These are phyloP conservation scores for Colletotrichum lupini DNA, from an alignment of 2,329 filamentous ascomycete genomes.

Conservation along the genomic window DNA sequence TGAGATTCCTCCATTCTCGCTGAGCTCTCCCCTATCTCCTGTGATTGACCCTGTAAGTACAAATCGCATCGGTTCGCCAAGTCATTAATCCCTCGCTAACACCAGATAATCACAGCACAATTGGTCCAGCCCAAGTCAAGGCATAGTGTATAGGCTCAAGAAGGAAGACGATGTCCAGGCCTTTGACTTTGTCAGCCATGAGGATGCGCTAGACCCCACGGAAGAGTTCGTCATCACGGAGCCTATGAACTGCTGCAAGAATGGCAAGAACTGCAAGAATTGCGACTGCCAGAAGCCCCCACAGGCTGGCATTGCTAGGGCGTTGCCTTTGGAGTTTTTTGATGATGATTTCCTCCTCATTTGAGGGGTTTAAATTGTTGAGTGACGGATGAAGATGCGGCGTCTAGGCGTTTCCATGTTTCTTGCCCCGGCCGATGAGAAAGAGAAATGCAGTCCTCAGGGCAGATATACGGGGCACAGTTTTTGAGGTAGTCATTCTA, in stretches of 20 bases:
- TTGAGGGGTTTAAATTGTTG: not conserved
- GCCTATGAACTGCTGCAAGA: not conserved
- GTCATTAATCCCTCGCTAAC: not conserved
- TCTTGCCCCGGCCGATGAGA: no score
- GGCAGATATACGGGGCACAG: no score
- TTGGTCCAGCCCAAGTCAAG: no score
- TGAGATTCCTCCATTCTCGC: not conserved
- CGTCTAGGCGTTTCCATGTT: no score
- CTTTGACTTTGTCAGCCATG: not conserved
- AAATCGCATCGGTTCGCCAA: not conserved
- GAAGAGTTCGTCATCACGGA: not conserved
- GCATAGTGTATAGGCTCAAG: not conserved
- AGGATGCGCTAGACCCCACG: not conserved
- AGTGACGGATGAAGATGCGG: no score
- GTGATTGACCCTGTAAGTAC: not conserved
- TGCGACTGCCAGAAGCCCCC: not conserved
- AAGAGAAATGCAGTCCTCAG: no score
- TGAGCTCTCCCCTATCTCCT: not conserved
- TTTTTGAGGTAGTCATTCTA: no score
- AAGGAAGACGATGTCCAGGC: not conserved
- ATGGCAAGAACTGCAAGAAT: not conserved
- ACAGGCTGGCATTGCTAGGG: not conserved
- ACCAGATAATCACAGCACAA: not conserved
- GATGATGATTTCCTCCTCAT: not conserved
- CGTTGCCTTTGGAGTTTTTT: not conserved